Evolutionary conservation across 331 rosid genomes (phyloP), one percentile per base, ranked within the genome.

Genomic region (Cydonia oblonga): DNA sequence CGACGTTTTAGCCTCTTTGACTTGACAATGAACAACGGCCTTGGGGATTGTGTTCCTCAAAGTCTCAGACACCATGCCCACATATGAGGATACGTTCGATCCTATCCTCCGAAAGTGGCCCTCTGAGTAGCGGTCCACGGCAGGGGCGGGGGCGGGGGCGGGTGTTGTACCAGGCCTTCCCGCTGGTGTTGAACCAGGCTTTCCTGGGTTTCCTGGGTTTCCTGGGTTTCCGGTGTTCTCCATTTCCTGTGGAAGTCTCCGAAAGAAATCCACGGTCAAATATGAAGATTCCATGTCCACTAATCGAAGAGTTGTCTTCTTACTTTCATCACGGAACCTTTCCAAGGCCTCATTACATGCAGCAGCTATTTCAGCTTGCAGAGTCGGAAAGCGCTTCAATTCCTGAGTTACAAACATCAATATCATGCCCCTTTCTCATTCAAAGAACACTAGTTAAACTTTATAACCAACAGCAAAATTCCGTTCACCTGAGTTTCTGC

Each of bases 211-310:
- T 32, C 38, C 38, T 32, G 33, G 33, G 33, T 32, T 38, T 38
- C 44, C 44, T 0, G 33, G 33, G 33, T 32, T 38, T 38, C 44
- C 44, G 0, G 73, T 75, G 76, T 83, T 89, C 72, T 91, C 98
- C 66, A 80, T 77, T 80, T 93, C 98, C 74, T 87, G 96, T 18
- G 98, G 98, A 81, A 93, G 96, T 69, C 76, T 87, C 56, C 98
- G 88, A 75, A 93, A 93, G 89, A 93, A 93, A 28, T 93, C 98
- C 68, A 88, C 98, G 9, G 98, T 93, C 78, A 93, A 76, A 78
- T 91, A 93, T 18, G 98, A 91, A 60, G 98, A 74, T 80, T 93
- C 97, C 98, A 93, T 93, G 77, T 93, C 97, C 68, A 93, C 98
- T 61, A 93, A 89, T 54, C 98, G 91, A 30, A 89, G 35, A 38